These are phyloP conservation scores for Cryoendolithus antarcticus DNA, from an alignment of 2,329 filamentous ascomycete genomes.

Conservation along the genomic window DNA sequence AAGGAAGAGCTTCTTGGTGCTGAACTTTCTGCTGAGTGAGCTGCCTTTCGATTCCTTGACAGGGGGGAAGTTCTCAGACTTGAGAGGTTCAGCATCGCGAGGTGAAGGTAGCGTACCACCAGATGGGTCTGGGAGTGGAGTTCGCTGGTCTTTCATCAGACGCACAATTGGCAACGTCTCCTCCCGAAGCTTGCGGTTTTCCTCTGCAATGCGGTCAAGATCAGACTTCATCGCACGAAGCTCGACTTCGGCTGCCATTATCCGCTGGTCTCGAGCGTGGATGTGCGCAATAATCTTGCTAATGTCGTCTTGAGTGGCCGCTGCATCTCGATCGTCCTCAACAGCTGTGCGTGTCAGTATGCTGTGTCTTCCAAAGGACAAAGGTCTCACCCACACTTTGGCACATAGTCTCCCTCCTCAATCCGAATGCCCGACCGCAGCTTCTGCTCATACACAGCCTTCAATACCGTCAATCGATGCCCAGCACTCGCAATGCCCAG, in stretches of 20 bases:
- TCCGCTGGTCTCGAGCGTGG: constrained; percentile 78
- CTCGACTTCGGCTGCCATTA: constrained; percentile 71
- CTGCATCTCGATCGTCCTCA: constrained; percentile 76
- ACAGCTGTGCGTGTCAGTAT: constrained; percentile 49
- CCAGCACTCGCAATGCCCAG: constrained; percentile 90
- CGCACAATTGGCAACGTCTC: constrained; percentile 85
- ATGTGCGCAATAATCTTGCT: constrained; percentile 82
- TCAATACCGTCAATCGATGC: constrained; percentile 86
- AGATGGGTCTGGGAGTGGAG: constrained; percentile 57
- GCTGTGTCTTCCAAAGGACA: background rate
- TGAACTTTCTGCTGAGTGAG: constrained; percentile 40
- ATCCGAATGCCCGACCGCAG: constrained; percentile 83
- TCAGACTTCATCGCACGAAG: constrained; percentile 57
- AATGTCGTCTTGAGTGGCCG: constrained; percentile 86
- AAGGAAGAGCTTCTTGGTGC: constrained; percentile 41
- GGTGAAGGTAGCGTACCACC: constrained; percentile 22
- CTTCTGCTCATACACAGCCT: constrained; percentile 93
- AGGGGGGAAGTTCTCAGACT: constrained; percentile 15
- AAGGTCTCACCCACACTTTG: constrained; percentile 34
- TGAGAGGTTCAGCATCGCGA: constrained; percentile 16
- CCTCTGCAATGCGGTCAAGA: constrained; percentile 48
- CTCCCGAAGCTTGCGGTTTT: constrained; percentile 78
- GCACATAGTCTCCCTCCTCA: constrained; percentile 87
- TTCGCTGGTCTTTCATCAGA: constrained; percentile 80
- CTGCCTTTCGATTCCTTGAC: constrained; percentile 28